Base-by-base conservation (phyloP, 257 asterid species). In the Hygrophila difformis region DNA sequence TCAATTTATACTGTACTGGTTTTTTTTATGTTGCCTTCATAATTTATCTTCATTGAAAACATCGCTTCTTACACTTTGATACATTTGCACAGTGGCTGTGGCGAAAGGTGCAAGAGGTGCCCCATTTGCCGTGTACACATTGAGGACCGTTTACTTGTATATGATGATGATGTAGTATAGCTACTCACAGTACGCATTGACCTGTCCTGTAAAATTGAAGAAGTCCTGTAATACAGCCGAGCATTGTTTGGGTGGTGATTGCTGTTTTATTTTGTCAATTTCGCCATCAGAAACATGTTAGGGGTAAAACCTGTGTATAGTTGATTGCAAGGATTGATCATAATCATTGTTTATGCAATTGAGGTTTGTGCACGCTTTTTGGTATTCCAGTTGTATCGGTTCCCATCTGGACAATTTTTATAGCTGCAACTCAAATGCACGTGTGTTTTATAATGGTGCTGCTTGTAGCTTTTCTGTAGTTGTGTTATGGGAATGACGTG, bases 101-200 rank as follows among this genome's bases (percentile, higher is more conserved):
- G 87, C 16, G 96, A 75, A 18, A 85, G 74, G 74, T 89, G 98
- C 76, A 82, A 85, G 82, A 81, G 65, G 64, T 89, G 98, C 71
- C 98, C 98, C 26, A 71, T 89, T 37, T 89, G 98, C 59, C 91
- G 96, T 1, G 71, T 89, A 20, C 64, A 65, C 39, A 68, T 89
- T 41, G 94, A 85, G 41, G 98, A 79, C 18, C 93, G 91, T 37
- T 21, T 82, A 46, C 81, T 69, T 16, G 85, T 89, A 38, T 49
- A 59, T 38, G 98, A 89, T 13, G 94, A 78, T 18, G 94, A 85
- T 59, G 97, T 26, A 26, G 4, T 77, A 47, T 82, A 77, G 70
- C 56, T 57, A 37, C 38, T 18, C 13, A 26, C 12, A 3, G 13
- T 42, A 9, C 13, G 9, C 5, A 24, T 33, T 2, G 8, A 33